These are phyloP conservation scores for Neonectria coccinea DNA, from an alignment of 2,329 filamentous ascomycete genomes.

Conservation along the genomic window DNA sequence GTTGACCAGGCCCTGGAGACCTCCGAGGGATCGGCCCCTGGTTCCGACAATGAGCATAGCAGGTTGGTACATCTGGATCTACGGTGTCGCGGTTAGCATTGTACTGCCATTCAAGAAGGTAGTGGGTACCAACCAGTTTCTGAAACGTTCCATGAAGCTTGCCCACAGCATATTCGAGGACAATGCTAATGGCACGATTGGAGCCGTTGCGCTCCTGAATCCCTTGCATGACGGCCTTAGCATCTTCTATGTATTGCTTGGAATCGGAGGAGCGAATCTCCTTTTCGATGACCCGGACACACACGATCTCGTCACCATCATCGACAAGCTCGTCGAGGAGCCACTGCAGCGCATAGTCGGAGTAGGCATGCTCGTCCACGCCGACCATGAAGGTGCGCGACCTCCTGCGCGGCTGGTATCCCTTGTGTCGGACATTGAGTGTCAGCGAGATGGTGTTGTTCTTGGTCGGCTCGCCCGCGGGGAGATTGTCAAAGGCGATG, in stretches of 20 bases:
- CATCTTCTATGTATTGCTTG: slow-evolving; percentile 80
- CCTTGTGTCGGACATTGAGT: slow-evolving; percentile 85
- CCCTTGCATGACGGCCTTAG: slow-evolving; percentile 76
- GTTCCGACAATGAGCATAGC: slow-evolving; percentile 93
- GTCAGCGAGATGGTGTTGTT: slow-evolving; percentile 78
- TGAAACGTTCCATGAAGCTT: slow-evolving; percentile 93
- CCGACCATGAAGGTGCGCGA: slow-evolving; percentile 92
- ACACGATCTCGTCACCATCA: slow-evolving; percentile 93
- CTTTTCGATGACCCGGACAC: slow-evolving; percentile 87
- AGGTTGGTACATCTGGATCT: slow-evolving; percentile 94
- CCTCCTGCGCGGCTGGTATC: slow-evolving; percentile 82
- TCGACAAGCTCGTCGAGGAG: slow-evolving; percentile 91
- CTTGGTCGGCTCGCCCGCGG: slow-evolving; percentile 68
- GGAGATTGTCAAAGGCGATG: slow-evolving; percentile 71
- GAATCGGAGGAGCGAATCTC: slow-evolving; percentile 75
- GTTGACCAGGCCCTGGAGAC: slow-evolving; percentile 86
- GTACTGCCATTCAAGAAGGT: not conserved
- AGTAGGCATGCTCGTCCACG: slow-evolving; percentile 91
- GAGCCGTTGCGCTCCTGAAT: slow-evolving; percentile 83
- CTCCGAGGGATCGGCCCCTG: slow-evolving; percentile 83
- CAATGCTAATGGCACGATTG: slow-evolving; percentile 85
- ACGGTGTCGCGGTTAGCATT: slow-evolving; percentile 26
- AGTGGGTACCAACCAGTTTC: slow-evolving; percentile 74
- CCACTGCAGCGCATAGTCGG: slow-evolving; percentile 93
- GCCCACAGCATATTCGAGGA: slow-evolving; percentile 88